phyloP scores from a whole-genome alignment of 805 yeast species.

The Starmerella geochares region DNA sequence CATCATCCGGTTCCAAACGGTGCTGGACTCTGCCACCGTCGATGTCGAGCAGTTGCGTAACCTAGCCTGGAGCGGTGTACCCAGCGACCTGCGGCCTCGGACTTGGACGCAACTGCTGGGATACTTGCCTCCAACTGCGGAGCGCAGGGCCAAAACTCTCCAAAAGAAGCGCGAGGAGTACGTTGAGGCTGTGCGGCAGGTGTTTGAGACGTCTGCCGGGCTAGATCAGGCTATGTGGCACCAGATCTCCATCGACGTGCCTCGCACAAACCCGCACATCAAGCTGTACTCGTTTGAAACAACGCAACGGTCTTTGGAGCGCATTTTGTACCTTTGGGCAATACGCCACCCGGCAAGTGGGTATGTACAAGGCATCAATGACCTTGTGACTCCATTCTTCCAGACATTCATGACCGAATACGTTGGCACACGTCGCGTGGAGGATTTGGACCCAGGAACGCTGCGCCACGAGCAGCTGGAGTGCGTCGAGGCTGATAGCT shows the following conservation, averaged over 20 bases:
- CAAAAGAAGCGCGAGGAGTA: conserved; percentile 80
- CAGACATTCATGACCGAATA: conserved; percentile 74
- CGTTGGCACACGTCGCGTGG: conserved; percentile 39
- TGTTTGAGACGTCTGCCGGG: conserved; percentile 40
- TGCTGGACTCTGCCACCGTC: conserved; percentile 46
- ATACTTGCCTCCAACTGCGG: conserved; percentile 75
- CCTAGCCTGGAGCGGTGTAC: conserved; percentile 91
- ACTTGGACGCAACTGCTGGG: conserved; percentile 88
- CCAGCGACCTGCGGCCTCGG: conserved; percentile 64
- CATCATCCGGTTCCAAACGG: conserved; percentile 54
- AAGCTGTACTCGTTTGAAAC: conserved; percentile 56
- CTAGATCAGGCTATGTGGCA: conserved; percentile 81
- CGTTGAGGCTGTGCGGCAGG: conserved; percentile 58
- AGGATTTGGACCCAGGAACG: conserved; percentile 49
- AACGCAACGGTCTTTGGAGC: conserved; percentile 71
- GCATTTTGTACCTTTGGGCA: conserved; percentile 85
- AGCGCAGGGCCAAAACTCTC: conserved; percentile 59
- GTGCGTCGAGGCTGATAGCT: conserved; percentile 86
- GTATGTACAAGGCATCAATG: conserved; percentile 95
- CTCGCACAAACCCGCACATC: conserved; percentile 82
- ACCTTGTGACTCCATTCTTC: conserved; percentile 82
- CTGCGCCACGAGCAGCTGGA: conserved; percentile 52
- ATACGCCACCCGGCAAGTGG: conserved; percentile 96
- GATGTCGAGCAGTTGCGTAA: conserved; percentile 62
- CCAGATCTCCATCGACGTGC: conserved; percentile 89